phyloP scores from a whole-genome alignment of 2,329 filamentous ascomycete genomes.

The Monosporascus sp. region DNA sequence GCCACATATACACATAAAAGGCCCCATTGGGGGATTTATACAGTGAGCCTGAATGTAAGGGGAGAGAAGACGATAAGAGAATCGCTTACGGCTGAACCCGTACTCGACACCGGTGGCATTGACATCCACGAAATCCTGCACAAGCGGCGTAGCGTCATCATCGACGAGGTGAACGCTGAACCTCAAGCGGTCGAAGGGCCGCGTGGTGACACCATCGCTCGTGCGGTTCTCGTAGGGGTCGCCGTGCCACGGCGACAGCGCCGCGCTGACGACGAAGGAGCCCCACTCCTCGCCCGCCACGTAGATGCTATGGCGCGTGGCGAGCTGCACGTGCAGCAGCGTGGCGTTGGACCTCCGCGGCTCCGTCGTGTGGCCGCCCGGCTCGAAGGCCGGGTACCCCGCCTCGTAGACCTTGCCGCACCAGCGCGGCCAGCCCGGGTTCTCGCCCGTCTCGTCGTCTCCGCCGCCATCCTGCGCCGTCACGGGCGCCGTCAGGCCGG shows the following conservation, averaged over 20 bases:
- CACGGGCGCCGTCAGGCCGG: background rate
- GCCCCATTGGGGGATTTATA: too few species aligned
- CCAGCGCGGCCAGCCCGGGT: slow-evolving; percentile 41
- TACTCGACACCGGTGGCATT: slow-evolving; percentile 32
- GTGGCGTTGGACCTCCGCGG: slow-evolving; percentile 27
- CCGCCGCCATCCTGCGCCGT: background rate
- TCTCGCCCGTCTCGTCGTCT: slow-evolving; percentile 31
- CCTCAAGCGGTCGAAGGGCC: slow-evolving; percentile 21
- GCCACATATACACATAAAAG: too few species aligned
- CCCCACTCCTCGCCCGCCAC: slow-evolving; percentile 35
- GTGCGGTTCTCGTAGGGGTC: slow-evolving; percentile 28
- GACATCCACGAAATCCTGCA: slow-evolving; percentile 28
- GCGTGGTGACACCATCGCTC: slow-evolving; percentile 10
- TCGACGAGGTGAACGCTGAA: slow-evolving; percentile 34
- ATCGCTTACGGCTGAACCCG: slow-evolving; percentile 24
- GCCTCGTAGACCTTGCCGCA: slow-evolving; percentile 43
- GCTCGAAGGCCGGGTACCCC: slow-evolving; percentile 39
- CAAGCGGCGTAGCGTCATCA: slow-evolving; percentile 24
- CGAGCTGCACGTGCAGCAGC: slow-evolving; percentile 39
- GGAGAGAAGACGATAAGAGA: too few species aligned
- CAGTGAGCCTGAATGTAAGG: too few species aligned
- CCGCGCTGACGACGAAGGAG: slow-evolving; percentile 40
- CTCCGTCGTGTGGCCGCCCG: slow-evolving; percentile 37
- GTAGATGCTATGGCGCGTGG: slow-evolving; percentile 43
- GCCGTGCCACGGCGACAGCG: slow-evolving; percentile 37